Conservation (phyloP, 108 stramenopile species). For the Mediolabrus comicus region DNA sequence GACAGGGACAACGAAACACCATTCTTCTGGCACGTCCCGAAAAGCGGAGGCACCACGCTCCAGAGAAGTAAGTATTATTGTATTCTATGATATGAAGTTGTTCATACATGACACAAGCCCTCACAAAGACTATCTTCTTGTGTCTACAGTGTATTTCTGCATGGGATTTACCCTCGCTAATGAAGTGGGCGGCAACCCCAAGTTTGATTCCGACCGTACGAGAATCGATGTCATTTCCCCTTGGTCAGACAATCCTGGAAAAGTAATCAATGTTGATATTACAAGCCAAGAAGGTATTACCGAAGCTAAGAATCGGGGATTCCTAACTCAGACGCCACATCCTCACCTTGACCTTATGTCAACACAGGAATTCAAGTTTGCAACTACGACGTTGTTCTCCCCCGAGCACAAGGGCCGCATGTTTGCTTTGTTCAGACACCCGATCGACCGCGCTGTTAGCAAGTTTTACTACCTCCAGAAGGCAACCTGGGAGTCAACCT, state of each 20-base stretch:
- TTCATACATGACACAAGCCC: too few species aligned
- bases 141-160: conserved; percentile 43
- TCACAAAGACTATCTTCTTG: conserved; percentile 25
- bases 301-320: conserved; percentile 33
- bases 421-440: conserved; percentile 48
- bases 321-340: conserved; percentile 27
- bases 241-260: conserved; percentile 41
- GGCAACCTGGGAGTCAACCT: conserved; percentile 45
- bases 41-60: conserved; percentile 35
- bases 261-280: conserved; percentile 51
- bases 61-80: too few species aligned
- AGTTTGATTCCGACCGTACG: conserved; percentile 14
- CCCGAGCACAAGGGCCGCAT: conserved; percentile 34
- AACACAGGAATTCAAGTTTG: conserved; percentile 38
- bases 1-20: conserved; percentile 15
- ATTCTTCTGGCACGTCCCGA: conserved; percentile 57
- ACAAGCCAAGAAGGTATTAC: conserved; percentile 41
- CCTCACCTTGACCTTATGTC: conserved; percentile 18
- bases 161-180: conserved; percentile 33
- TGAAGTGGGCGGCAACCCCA: conserved; percentile 20
- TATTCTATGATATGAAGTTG: too few species aligned
- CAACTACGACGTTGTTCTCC: conserved; percentile 23
- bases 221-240: conserved; percentile 27
- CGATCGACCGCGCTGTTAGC: conserved; percentile 46
- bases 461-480: conserved; percentile 47